Evolutionary conservation across 2,329 filamentous ascomycete species (phyloP).

Genomic region (Pseudonectria buxi): DNA sequence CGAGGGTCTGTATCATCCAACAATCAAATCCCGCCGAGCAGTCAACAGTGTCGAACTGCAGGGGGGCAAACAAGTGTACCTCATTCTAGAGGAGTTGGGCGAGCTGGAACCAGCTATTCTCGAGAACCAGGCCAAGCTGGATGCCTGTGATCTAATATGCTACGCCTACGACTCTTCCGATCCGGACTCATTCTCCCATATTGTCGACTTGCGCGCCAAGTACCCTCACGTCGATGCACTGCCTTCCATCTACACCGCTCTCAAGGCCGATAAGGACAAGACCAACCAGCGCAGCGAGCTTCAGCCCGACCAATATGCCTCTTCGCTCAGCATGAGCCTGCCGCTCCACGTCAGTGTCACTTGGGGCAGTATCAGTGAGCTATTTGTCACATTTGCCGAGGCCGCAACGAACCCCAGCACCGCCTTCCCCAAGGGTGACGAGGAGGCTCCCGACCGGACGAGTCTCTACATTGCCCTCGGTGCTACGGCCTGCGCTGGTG

Average conservation of each 20-base stretch:
- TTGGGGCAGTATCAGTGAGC: slow-evolving; percentile 88
- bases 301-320: slow-evolving; percentile 89
- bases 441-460: slow-evolving; percentile 76
- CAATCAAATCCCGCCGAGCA: slow-evolving; percentile 86
- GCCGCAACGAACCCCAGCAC: slow-evolving; percentile 83
- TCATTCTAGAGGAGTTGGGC: slow-evolving; percentile 91
- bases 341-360: slow-evolving; percentile 92
- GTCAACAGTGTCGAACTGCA: slow-evolving; percentile 96
- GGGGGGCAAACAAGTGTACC: slow-evolving; percentile 92
- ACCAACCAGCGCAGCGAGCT: slow-evolving; percentile 89
- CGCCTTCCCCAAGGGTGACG: slow-evolving; percentile 83
- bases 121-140: slow-evolving; percentile 83
- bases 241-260: slow-evolving; percentile 82
- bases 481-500: slow-evolving; percentile 57
- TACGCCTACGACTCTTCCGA: slow-evolving; percentile 97
- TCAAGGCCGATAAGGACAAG: slow-evolving; percentile 94
- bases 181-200: slow-evolving; percentile 89
- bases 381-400: slow-evolving; percentile 88
- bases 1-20: slow-evolving; percentile 76
- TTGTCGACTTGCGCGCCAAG: slow-evolving; percentile 71
- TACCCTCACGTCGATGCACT: slow-evolving; percentile 82
- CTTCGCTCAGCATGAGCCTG: slow-evolving; percentile 76
- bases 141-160: slow-evolving; percentile 88
- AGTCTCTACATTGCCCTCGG: slow-evolving; percentile 80
- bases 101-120: slow-evolving; percentile 92